These are phyloP conservation scores for Durio zibethinus DNA, from an alignment of 345 rosid species.

Conservation along the genomic window DNA sequence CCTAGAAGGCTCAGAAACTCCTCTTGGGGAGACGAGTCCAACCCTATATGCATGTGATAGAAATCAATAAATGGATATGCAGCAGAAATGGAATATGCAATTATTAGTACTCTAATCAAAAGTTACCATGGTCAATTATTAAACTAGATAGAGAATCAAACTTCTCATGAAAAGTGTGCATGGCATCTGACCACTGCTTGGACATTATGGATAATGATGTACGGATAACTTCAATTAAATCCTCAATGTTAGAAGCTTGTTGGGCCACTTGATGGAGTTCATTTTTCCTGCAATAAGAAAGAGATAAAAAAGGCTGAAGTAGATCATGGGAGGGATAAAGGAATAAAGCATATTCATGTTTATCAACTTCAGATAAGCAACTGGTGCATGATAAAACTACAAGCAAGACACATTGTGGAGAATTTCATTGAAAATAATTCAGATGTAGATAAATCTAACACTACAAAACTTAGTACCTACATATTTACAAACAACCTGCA, in stretches of 20 bases:
- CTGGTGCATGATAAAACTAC: not conserved
- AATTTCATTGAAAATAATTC: not conserved
- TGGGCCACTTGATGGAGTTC: slow-evolving; percentile 95
- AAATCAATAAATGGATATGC: slow-evolving; percentile 18
- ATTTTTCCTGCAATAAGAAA: slow-evolving; percentile 50
- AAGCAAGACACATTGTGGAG: not conserved
- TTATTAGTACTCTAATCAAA: slow-evolving; percentile 11
- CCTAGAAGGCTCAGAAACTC: slow-evolving; percentile 88
- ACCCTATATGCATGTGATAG: slow-evolving; percentile 41
- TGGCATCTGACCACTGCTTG: slow-evolving; percentile 90
- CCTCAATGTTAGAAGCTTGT: slow-evolving; percentile 85
- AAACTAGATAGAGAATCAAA: slow-evolving; percentile 66
- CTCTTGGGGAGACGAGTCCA: slow-evolving; percentile 91
- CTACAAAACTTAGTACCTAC: slow-evolving; percentile 5
- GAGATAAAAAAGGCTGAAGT: slow-evolving; percentile 8
- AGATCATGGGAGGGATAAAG: not conserved
- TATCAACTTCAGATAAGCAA: not conserved
- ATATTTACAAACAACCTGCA: slow-evolving; percentile 4
- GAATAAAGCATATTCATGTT: slow-evolving; percentile 2
- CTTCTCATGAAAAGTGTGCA: slow-evolving; percentile 70
- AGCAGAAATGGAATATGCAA: slow-evolving; percentile 14
- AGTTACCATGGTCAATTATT: slow-evolving; percentile 72
- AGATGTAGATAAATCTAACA: slow-evolving; percentile 7
- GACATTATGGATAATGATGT: slow-evolving; percentile 72
- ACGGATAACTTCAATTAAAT: slow-evolving; percentile 74